These are phyloP conservation scores for Bipolaris oryzae DNA, from an alignment of 2,329 filamentous ascomycete species.

Conservation along the genomic window DNA sequence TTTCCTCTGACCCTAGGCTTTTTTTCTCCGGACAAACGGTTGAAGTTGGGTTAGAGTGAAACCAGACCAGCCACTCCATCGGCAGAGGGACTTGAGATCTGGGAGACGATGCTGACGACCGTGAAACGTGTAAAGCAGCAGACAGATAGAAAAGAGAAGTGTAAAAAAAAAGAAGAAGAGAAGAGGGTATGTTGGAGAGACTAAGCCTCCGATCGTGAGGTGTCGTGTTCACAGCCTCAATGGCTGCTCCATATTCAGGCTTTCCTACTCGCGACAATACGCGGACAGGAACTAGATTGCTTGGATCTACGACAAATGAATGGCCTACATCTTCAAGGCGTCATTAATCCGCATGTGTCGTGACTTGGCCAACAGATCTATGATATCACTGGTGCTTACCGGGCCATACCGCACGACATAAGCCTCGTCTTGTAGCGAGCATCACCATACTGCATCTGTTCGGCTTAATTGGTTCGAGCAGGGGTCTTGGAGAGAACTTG, in stretches of 20 bases:
- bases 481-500: conserved; percentile 12
- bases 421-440: conserved; percentile 14
- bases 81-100: neutral
- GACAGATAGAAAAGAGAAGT: neutral
- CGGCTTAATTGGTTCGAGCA: conserved; percentile 22
- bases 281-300: conserved; percentile 23
- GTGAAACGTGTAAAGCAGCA: neutral
- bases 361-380: conserved; percentile 25
- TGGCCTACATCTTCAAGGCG: conserved; percentile 16
- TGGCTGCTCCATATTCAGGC: conserved; percentile 7
- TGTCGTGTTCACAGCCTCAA: conserved; percentile 18
- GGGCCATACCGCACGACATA: conserved; percentile 16
- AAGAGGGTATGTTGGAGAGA: neutral
- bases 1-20: neutral
- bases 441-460: conserved; percentile 20
- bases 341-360: conserved; percentile 27
- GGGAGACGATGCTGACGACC: neutral
- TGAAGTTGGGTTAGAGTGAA: too few species aligned
- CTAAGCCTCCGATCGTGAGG: neutral
- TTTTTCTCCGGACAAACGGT: neutral
- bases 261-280: conserved; percentile 13
- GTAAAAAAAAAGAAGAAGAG: too few species aligned
- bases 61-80: neutral
- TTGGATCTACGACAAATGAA: conserved; percentile 23
- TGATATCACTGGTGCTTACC: conserved; percentile 22